Base-by-base conservation (phyloP, 129 eudicot species). In the Glebionis coronaria region DNA sequence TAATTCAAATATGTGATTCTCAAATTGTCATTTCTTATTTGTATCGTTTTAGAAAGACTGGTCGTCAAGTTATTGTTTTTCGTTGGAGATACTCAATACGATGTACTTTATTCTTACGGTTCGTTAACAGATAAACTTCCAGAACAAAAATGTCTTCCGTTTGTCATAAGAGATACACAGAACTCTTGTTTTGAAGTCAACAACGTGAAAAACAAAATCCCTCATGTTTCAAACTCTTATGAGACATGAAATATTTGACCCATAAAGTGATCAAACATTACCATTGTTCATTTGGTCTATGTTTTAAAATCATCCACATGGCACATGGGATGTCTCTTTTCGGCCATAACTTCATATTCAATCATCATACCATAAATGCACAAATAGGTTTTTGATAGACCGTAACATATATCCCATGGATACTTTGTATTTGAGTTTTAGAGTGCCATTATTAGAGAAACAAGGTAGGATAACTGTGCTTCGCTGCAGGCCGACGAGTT, bases 271-370 rank as follows among this genome's bases (percentile, higher is more conserved):
- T n/a, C n/a, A n/a, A 63, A 7, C 56, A 63, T n/a, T 23, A 46
- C 35, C 56, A 73, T 31, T 63, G 25, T 2, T 35, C 42, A 35
- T 35, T 35, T 35, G 42, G 18, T 63, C 55, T 27, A 63, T 72
- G 71, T 73, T 54, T 58, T 70, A 40, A n/a, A 31, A 42, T 18
- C 70, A 21, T 15, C 65, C 71, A 54, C 57, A 56, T 64, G 28
- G 42, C 71, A 63, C 77, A 54, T 73, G 77, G 63, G 71, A 40
- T 73, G 78, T 73, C 53, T 47, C 42, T 31, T 18, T 59, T 38
- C 5, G 13, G 28, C 64, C 38, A 54, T n/a, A 25, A 46, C 25
- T 46, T 73, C 38, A 54, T n/a, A 25, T 38, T 23, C 63, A 51
- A 61, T 60, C 54, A 20, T 14, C 49, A 61, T 38, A 9, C 31